Base-by-base conservation (phyloP, 495 filamentous ascomycete genomes). In the Neurospora sp. region DNA sequence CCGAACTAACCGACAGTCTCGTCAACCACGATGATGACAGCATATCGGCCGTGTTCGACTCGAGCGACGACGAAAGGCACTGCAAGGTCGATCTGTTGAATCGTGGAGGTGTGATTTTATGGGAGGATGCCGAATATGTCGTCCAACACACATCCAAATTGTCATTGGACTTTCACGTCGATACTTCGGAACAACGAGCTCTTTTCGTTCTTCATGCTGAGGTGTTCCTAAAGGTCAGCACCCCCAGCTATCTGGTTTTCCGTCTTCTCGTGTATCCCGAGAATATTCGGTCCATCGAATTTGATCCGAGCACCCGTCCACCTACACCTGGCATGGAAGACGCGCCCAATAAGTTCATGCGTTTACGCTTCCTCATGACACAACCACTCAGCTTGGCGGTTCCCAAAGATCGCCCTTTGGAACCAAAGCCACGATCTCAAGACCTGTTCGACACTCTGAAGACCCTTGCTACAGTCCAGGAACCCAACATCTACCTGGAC, bases 21-120 rank as follows among this genome's bases (percentile, higher is more conserved):
- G 9, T 45, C 39, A 44, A 69, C 40, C 71, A 0, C n/a, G 65
- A 72, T 37, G 61, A 69, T 20, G 12, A 12, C 65, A 16, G 59
- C 10, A 4, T 40, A 0, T 7, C 10, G 40, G 4, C n/a, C 16
- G 22, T 9, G 3, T 6, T 35, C 59, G 40, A 72, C 9, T 72
- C 38, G 27, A 69, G 38, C 59, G 71, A 72, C 71, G 61, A 72
- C 48, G 71, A 72, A 72, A 48, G 16, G 14, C 61, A 45, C 3
- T 72, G 71, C 71, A 69, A 69, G 3, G 48, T 72, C 22, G 2
- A 72, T 14, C 1, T 69, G 39, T 20, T n/a, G 7, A 38, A 37
- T n/a, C 61, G 71, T 1, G n/a, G 1, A 7, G 37, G 53, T n/a
- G 71, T 72, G 71, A 14, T 45, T 0, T 27, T 8, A 18, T 72